These are phyloP conservation scores for Deinandra increscens DNA, from an alignment of 129 eudicot species.

Conservation along the genomic window DNA sequence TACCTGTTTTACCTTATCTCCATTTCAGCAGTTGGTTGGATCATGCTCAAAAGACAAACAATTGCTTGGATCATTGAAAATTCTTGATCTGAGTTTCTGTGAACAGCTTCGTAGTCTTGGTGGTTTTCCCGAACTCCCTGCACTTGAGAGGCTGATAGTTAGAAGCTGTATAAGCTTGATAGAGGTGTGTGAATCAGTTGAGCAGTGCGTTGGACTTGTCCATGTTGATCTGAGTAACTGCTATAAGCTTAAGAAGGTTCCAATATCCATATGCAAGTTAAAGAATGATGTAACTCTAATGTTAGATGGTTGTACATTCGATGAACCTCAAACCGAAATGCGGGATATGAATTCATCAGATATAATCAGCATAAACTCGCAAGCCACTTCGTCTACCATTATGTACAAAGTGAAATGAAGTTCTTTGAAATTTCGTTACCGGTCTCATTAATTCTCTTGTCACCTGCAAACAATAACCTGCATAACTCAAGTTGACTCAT, in stretches of 20 bases:
- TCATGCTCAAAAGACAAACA: conserved; percentile 6
- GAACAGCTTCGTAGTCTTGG: too few species aligned
- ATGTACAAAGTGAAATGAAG: too few species aligned
- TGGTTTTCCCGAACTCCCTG: too few species aligned
- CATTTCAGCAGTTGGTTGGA: neutral
- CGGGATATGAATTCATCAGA: neutral
- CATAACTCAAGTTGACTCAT: too few species aligned
- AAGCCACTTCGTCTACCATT: too few species aligned
- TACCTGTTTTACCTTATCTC: neutral
- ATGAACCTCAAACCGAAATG: neutral
- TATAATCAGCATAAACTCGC: neutral
- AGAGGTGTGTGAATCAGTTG: too few species aligned
- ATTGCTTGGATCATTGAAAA: too few species aligned
- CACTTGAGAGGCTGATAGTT: conserved; percentile 6
- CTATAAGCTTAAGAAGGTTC: neutral
- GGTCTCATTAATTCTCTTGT: too few species aligned
- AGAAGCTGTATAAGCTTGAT: neutral
- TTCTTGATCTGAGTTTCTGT: conserved; percentile 20
- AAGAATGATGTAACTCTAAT: neutral
- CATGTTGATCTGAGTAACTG: too few species aligned
- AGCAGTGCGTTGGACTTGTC: neutral
- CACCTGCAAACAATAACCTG: too few species aligned
- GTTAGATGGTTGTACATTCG: neutral
- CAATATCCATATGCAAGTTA: neutral
- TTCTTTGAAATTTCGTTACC: too few species aligned